Evolutionary conservation across 1,284 basidiomycete genomes (phyloP).

Genomic region (Trichosporon sp.): DNA sequence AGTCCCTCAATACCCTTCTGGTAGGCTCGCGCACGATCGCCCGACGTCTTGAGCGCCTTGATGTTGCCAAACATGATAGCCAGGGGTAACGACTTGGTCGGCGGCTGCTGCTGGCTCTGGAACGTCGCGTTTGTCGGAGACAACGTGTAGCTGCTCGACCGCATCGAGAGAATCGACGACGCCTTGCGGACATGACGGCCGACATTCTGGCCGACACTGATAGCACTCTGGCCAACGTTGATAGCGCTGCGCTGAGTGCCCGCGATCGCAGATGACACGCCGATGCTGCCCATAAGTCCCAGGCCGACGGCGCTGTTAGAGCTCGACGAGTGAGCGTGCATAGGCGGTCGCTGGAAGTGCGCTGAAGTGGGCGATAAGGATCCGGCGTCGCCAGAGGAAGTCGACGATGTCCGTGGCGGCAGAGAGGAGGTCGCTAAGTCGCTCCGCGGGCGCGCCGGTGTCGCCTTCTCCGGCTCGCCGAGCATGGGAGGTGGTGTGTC

Average conservation of each 20-base stretch:
- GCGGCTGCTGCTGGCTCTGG: slow-evolving; percentile 15
- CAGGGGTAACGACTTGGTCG: slow-evolving; percentile 54
- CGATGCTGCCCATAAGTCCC: not conserved
- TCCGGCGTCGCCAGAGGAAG: not conserved
- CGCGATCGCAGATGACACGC: not conserved
- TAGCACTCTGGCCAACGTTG: not conserved
- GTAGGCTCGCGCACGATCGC: slow-evolving; percentile 71
- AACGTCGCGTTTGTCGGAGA: slow-evolving; percentile 17
- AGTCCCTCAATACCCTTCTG: slow-evolving; percentile 79
- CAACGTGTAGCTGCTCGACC: slow-evolving; percentile 15
- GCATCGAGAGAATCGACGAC: slow-evolving; percentile 29
- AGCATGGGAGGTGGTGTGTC: slow-evolving; percentile 36
- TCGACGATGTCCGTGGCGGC: slow-evolving; percentile 43
- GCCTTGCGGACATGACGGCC: slow-evolving; percentile 19
- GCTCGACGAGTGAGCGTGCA: not conserved
- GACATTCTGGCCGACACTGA: slow-evolving; percentile 3
- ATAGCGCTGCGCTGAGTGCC: not conserved
- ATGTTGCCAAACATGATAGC: slow-evolving; percentile 73
- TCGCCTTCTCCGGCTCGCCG: slow-evolving; percentile 19
- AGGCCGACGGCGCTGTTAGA: slow-evolving; percentile 1
- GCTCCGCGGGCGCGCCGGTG: not conserved
- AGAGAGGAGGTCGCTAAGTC: slow-evolving; percentile 22
- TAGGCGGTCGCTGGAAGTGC: not conserved
- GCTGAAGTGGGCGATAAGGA: slow-evolving; percentile 8
- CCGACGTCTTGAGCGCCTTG: slow-evolving; percentile 55